phyloP scores from a whole-genome alignment of 2,329 filamentous ascomycete species.

The Rhytidhysteron rufulum region DNA sequence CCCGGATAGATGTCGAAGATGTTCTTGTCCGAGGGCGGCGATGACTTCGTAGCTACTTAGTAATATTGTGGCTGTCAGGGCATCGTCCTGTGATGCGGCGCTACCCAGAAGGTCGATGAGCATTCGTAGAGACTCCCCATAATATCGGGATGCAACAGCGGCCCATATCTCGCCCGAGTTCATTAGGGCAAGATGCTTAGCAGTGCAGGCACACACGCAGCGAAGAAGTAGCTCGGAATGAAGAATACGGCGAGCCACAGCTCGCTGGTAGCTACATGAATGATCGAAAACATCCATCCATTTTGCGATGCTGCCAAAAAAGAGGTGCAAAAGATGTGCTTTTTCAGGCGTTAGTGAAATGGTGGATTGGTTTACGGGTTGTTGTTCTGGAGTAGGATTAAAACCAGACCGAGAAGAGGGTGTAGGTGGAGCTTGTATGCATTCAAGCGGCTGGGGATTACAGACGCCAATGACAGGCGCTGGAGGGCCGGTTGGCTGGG shows the following conservation, averaged over 20 bases:
- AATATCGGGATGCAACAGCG: slow-evolving; percentile 24
- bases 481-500: slow-evolving; percentile 4
- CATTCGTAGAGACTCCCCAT: slow-evolving; percentile 25
- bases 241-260: slow-evolving; percentile 22
- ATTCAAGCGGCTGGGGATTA: slow-evolving; percentile 10
- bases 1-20: slow-evolving; percentile 26
- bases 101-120: slow-evolving; percentile 26
- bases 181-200: slow-evolving; percentile 28
- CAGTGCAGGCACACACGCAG: slow-evolving; percentile 31
- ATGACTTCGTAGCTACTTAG: slow-evolving; percentile 32
- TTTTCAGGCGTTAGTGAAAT: slow-evolving; percentile 22
- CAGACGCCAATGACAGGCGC: slow-evolving; percentile 22
- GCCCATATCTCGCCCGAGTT: slow-evolving; percentile 24
- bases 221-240: slow-evolving; percentile 29
- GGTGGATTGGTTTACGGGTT: no score
- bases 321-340: slow-evolving; percentile 29
- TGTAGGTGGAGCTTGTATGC: slow-evolving; percentile 7
- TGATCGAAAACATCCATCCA: slow-evolving; percentile 36
- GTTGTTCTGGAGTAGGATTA: no score
- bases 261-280: slow-evolving; percentile 25
- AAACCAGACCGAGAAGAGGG: no score
- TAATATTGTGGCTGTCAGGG: slow-evolving; percentile 30
- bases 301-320: slow-evolving; percentile 26
- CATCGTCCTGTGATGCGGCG: slow-evolving; percentile 20
- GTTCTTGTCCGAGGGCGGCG: slow-evolving; percentile 21